Evolutionary conservation across 1,284 basidiomycete species (phyloP).

Genomic region (Rhodotorula sp.): DNA sequence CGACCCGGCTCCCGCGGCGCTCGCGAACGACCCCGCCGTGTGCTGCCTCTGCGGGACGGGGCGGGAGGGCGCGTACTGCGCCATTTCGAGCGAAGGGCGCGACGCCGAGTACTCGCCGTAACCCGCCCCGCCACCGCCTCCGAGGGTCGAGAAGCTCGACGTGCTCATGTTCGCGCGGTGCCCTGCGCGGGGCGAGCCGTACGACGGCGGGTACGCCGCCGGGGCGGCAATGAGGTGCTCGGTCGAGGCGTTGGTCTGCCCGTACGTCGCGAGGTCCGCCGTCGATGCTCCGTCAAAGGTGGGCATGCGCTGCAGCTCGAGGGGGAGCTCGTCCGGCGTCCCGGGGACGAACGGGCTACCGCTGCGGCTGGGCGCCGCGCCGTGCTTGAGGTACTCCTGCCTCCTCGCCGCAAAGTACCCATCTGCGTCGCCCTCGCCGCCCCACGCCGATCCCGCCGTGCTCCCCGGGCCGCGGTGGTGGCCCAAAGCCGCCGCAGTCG

Average conservation of each 20-base stretch:
- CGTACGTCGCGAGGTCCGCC: neutral
- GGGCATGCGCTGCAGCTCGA: constrained; percentile 36
- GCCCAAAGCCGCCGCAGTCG: constrained; percentile 22
- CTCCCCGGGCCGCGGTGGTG: constrained; percentile 9
- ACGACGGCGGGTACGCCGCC: constrained; percentile 35
- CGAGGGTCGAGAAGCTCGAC: constrained; percentile 2
- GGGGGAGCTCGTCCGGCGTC: constrained; percentile 31
- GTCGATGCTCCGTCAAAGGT: neutral
- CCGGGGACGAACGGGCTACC: neutral
- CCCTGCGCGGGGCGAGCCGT: constrained; percentile 20
- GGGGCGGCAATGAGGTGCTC: constrained; percentile 35
- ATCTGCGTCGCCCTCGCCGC: constrained; percentile 9
- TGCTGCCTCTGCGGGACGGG: neutral
- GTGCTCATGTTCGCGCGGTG: neutral
- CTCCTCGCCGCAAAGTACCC: constrained; percentile 32
- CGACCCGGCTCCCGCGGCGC: neutral
- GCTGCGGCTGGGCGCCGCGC: constrained; percentile 1
- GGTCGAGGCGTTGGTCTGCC: constrained; percentile 15
- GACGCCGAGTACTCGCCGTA: neutral
- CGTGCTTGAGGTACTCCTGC: constrained; percentile 36
- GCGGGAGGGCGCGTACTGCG: neutral
- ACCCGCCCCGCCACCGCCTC: neutral
- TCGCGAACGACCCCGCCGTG: neutral
- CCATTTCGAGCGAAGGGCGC: neutral
- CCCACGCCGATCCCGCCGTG: neutral